Conservation (phyloP, 345 rosid species). For the Salix dunnii region DNA sequence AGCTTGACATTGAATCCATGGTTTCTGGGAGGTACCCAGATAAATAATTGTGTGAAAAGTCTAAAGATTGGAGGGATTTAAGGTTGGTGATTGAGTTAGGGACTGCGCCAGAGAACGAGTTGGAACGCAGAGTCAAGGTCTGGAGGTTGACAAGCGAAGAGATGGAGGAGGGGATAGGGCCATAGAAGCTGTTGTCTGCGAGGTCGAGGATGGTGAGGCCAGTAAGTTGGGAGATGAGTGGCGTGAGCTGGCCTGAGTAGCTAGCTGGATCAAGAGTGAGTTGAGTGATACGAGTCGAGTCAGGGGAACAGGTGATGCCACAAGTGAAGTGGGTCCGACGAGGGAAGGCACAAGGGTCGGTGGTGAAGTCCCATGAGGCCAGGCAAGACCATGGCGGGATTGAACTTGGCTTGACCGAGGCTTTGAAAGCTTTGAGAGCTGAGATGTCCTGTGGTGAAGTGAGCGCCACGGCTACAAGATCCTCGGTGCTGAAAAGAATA, state of each 20-base stretch:
- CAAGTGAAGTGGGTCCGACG: slow-evolving; percentile 66
- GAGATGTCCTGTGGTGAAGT: slow-evolving; percentile 41
- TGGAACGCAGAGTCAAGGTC: slow-evolving; percentile 55
- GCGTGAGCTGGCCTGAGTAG: slow-evolving; percentile 70
- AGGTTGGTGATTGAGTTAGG: slow-evolving; percentile 46
- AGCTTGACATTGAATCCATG: slow-evolving; percentile 30
- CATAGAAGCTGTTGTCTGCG: slow-evolving; percentile 66
- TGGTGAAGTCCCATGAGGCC: slow-evolving; percentile 62
- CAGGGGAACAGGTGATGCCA: slow-evolving; percentile 56
- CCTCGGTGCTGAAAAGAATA: not conserved
- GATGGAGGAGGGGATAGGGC: slow-evolving; percentile 57
- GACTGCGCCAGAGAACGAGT: slow-evolving; percentile 62
- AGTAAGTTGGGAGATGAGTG: slow-evolving; percentile 53
- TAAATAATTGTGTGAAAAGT: slow-evolving; percentile 60
- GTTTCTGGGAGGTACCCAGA: slow-evolving; percentile 57
- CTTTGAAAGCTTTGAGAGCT: slow-evolving; percentile 58
- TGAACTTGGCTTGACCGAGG: slow-evolving; percentile 49
- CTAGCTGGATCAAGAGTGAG: slow-evolving; percentile 80
- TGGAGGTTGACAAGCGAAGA: slow-evolving; percentile 54
- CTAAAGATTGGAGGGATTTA: slow-evolving; percentile 46
- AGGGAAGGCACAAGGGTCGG: slow-evolving; percentile 68
- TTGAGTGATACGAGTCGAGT: slow-evolving; percentile 46
- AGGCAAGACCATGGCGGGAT: slow-evolving; percentile 61
- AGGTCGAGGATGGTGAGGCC: slow-evolving; percentile 59
- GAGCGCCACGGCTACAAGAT: not conserved